These are phyloP conservation scores for Triticum dicoccoides DNA, from an alignment of 176 grass and related monocot species.

Conservation along the genomic window DNA sequence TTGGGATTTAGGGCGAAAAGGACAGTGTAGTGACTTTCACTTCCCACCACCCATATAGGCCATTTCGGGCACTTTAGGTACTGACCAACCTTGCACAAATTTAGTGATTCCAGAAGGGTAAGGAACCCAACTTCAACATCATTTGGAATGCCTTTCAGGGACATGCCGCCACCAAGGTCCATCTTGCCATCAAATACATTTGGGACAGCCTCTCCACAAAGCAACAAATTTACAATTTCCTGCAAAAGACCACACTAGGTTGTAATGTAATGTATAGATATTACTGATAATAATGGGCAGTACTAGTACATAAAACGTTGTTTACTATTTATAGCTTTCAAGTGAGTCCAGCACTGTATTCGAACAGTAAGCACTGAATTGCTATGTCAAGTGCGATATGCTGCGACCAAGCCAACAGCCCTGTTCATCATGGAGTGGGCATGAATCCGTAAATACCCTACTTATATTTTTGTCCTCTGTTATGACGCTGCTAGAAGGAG, in stretches of 20 bases:
- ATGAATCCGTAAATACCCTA: not conserved
- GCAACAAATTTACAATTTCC: conserved; percentile 99
- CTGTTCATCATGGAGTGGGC: not conserved
- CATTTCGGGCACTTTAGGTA: conserved; percentile 84
- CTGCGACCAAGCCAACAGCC: not conserved
- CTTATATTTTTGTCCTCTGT: not conserved
- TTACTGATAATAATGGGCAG: not conserved
- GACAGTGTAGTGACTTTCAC: conserved; percentile 98
- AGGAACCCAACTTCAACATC: conserved; percentile 90
- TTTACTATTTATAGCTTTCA: not conserved
- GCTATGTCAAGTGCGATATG: not conserved
- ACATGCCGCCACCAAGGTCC: conserved; percentile 97
- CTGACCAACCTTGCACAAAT: conserved; percentile 96
- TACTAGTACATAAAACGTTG: not conserved
- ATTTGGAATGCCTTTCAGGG: conserved; percentile 84
- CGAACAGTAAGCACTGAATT: conserved; percentile 10
- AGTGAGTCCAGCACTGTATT: not conserved
- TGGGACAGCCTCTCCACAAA: conserved; percentile 94
- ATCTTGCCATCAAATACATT: conserved; percentile 99
- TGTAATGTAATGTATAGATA: not conserved
- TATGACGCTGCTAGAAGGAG: too few species aligned
- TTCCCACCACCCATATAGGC: conserved; percentile 99
- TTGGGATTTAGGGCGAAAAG: conserved; percentile 78
- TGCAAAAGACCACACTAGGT: conserved; percentile 36
- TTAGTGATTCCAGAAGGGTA: conserved; percentile 91